phyloP scores from a whole-genome alignment of 352 stramenopile species.

The Phytopythium boreale region DNA sequence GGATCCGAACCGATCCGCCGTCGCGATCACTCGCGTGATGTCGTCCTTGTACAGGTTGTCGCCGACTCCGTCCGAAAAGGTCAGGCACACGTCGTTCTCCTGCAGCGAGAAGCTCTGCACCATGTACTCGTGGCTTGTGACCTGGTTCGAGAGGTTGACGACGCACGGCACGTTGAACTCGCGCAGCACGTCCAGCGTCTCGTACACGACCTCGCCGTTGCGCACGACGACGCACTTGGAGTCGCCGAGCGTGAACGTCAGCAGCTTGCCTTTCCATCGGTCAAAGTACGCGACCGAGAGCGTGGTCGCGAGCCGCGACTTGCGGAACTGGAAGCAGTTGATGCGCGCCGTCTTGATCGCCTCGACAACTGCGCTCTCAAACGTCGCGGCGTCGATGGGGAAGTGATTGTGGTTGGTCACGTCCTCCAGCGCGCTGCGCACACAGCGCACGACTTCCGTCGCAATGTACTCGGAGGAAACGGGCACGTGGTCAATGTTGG shows the following conservation, averaged over 20 bases:
- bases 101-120: conserved; percentile 64
- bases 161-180: conserved; percentile 83
- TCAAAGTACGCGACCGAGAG: conserved; percentile 75
- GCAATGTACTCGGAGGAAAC: conserved; percentile 65
- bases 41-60: conserved; percentile 85
- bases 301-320: conserved; percentile 65
- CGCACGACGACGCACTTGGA: conserved; percentile 71
- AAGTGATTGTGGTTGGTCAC: conserved; percentile 51
- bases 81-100: conserved; percentile 56
- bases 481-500: conserved; percentile 17
- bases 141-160: conserved; percentile 53
- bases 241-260: conserved; percentile 75
- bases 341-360: conserved; percentile 54
- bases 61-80: conserved; percentile 72
- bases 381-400: conserved; percentile 28
- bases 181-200: conserved; percentile 59
- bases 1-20: conserved; percentile 18
- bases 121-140: conserved; percentile 54
- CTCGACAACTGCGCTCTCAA: conserved; percentile 53
- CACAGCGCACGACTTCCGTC: conserved; percentile 43
- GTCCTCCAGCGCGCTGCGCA: conserved; percentile 47
- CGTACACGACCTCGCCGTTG: conserved; percentile 46
- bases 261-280: conserved; percentile 50
- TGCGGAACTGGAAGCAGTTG: conserved; percentile 52
- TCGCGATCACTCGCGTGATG: conserved; percentile 25